Evolutionary conservation across 1,139 yeast genomes (phyloP).

Genomic region (Geotrichum phurueaensis): DNA sequence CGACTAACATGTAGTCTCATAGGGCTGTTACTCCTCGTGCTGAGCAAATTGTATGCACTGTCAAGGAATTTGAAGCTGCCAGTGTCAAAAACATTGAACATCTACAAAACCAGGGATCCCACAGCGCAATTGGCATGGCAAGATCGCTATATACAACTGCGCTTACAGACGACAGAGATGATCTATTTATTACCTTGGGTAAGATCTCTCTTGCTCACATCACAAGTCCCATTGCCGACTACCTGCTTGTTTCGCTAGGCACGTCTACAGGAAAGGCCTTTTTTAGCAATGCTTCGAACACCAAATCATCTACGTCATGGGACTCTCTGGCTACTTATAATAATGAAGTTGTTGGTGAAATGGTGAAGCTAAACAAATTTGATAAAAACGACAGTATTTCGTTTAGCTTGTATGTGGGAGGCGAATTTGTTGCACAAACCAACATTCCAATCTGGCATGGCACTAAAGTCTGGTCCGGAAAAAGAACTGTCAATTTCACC

Average conservation of each 20-base stretch:
- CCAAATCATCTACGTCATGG: constrained; percentile 52
- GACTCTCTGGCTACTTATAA: constrained; percentile 68
- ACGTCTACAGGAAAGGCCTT: constrained; percentile 25
- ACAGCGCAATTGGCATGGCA: constrained; percentile 28
- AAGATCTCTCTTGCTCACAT: constrained; percentile 23
- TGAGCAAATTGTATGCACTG: constrained; percentile 59
- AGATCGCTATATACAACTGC: constrained; percentile 27
- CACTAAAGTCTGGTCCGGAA: constrained; percentile 26
- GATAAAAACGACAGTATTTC: constrained; percentile 51
- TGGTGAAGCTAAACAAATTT: constrained; percentile 53
- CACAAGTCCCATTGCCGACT: constrained; percentile 21
- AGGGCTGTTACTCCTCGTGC: constrained; percentile 69
- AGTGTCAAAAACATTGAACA: constrained; percentile 40
- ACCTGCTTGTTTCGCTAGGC: constrained; percentile 23
- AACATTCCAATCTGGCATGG: constrained; percentile 30
- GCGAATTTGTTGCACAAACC: constrained; percentile 56
- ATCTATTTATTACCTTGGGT: constrained; percentile 30
- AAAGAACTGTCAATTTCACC: constrained; percentile 22
- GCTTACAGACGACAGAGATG: constrained; percentile 27
- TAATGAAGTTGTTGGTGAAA: constrained; percentile 68
- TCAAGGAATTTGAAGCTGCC: constrained; percentile 67
- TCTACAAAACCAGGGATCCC: constrained; percentile 34
- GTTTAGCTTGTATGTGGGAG: constrained; percentile 57
- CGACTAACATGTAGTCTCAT: background rate
- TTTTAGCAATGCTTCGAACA: constrained; percentile 61